These are phyloP conservation scores for Penicillium lagena DNA, from an alignment of 495 filamentous ascomycete genomes.

Conservation along the genomic window DNA sequence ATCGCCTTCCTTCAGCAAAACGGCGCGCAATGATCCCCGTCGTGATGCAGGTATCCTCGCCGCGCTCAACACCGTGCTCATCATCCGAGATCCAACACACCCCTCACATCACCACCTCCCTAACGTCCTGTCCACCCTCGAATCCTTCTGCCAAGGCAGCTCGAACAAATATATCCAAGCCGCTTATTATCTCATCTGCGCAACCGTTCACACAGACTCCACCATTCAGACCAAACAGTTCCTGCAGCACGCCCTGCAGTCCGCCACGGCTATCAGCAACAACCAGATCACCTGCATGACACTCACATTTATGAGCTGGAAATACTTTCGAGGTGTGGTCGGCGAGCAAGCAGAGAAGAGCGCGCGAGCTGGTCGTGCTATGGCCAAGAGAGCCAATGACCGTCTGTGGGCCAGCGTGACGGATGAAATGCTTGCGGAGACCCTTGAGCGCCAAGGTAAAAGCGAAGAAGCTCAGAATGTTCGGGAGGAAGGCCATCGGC, in stretches of 20 bases:
- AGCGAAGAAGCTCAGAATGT: constrained; percentile 49
- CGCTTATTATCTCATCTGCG: constrained; percentile 72
- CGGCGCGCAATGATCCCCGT: constrained; percentile 46
- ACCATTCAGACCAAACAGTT: constrained; percentile 71
- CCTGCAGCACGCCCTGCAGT: constrained; percentile 59
- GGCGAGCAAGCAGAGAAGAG: constrained; percentile 90
- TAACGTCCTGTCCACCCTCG: constrained; percentile 55
- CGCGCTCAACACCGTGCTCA: constrained; percentile 73
- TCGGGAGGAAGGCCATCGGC: constrained; percentile 35
- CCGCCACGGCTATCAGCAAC: constrained; percentile 51
- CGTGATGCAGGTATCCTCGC: constrained; percentile 72
- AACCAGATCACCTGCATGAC: constrained; percentile 73
- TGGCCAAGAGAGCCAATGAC: constrained; percentile 71
- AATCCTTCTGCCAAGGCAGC: constrained; percentile 60
- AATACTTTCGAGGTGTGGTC: constrained; percentile 79
- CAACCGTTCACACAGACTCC: constrained; percentile 53
- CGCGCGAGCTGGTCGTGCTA: constrained; percentile 62
- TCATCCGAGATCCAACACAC: constrained; percentile 61
- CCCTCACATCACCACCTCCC: constrained; percentile 38
- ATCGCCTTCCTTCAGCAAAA: constrained; percentile 36
- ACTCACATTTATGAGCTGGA: constrained; percentile 76
- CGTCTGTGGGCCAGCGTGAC: constrained; percentile 81
- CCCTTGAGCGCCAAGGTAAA: constrained; percentile 66
- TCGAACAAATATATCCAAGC: constrained; percentile 67
- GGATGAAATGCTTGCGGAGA: constrained; percentile 70